Evolutionary conservation across 371 early-diverging fungal species (phyloP).

Genomic region (Mucor velutinosus): DNA sequence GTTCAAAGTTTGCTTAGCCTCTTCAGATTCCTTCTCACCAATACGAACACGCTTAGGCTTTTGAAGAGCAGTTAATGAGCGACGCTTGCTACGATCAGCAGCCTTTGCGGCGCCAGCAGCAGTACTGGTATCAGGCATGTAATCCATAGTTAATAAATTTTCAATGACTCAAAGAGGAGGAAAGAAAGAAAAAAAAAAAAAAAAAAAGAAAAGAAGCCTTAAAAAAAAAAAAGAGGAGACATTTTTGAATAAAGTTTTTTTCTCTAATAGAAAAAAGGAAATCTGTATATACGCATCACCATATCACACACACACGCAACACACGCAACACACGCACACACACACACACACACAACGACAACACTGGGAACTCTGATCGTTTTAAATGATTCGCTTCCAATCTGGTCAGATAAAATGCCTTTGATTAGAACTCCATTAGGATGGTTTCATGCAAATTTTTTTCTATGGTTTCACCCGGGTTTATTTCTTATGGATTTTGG

Average conservation of each 20-base stretch:
- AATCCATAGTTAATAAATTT: conserved; percentile 26
- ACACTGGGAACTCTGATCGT: not conserved
- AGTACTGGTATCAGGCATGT: conserved; percentile 36
- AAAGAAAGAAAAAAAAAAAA: not conserved
- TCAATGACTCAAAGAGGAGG: not conserved
- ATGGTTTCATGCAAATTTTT: conserved; percentile 16
- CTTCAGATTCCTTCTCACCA: conserved; percentile 45
- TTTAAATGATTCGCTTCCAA: not conserved
- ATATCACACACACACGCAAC: too few relatives aligned
- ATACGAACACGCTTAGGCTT: conserved; percentile 43
- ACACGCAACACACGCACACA: too few relatives aligned
- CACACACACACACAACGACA: not conserved
- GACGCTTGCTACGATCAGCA: conserved; percentile 42
- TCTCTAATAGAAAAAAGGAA: conserved; percentile 8
- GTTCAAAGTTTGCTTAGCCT: conserved; percentile 41
- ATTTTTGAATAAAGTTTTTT: conserved; percentile 4
- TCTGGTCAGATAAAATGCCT: not conserved
- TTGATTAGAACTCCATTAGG: conserved; percentile 5
- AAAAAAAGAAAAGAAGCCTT: too few relatives aligned
- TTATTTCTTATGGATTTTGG: conserved; percentile 16
- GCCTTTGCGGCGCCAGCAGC: conserved; percentile 43
- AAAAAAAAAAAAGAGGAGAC: conserved; percentile 11
- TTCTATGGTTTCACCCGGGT: not conserved
- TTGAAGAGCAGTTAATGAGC: conserved; percentile 30
- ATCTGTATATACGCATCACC: not conserved